Evolutionary conservation across 768 basidiomycete species (phyloP).

Genomic region (Pleurotus tuber-regium): DNA sequence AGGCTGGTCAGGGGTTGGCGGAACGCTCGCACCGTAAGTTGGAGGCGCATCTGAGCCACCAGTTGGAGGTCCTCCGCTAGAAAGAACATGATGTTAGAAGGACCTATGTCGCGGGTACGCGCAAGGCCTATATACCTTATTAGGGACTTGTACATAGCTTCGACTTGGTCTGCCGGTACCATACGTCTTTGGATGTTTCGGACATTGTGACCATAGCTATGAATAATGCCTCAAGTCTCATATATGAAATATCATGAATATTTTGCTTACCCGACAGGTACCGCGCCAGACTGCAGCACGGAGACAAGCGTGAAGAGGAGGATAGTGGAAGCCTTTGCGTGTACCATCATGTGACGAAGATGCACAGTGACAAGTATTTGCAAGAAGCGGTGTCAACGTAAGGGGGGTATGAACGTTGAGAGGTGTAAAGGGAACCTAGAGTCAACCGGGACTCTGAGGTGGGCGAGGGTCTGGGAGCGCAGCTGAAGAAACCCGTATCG

Average conservation of each 20-base stretch:
- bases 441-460: slow-evolving; percentile 8
- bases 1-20: no score
- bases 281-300: neutral
- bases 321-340: neutral
- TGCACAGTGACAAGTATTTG: neutral
- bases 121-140: no score
- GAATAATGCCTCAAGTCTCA: no score
- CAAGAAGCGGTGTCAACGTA: neutral
- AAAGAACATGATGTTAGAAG: neutral
- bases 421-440: neutral
- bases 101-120: neutral
- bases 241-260: no score
- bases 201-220: neutral
- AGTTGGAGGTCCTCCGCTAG: neutral
- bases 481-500: neutral
- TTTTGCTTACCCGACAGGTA: slow-evolving; percentile 4
- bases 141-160: neutral
- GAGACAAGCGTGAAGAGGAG: neutral
- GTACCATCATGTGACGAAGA: slow-evolving; percentile 7
- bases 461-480: neutral
- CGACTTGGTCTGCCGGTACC: neutral
- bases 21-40: no score
- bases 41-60: no score
- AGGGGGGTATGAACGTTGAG: neutral
- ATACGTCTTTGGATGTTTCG: slow-evolving; percentile 1